Evolutionary conservation across 441 rosid species (phyloP), one percentile per base, ranked within the genome.

Genomic region (Populus trichocarpa): DNA sequence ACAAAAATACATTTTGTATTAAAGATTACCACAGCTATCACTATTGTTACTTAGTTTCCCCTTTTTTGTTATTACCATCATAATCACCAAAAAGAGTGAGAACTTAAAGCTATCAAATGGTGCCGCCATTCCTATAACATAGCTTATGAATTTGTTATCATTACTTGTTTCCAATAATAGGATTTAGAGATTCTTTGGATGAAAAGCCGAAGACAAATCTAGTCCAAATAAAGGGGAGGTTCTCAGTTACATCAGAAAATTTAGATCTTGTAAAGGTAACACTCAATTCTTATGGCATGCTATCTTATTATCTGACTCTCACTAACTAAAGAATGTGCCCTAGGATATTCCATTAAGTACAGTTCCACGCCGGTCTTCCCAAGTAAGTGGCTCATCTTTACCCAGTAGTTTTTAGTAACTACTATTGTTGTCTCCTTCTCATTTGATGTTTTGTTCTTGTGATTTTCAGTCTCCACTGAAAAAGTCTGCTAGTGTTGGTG

Each of bases 211-310:
- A 94, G 89, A 86, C 94, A 69, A 96, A 89, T 82, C 86, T 94
- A 64, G 98, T 96, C 84, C 98, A 96, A 83, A 92, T 95, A 77
- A 96, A 92, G 88, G 99, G 99, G 76, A 83, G 98, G 65, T 96
- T 96, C 81, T 96, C 98, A 16, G 99, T 96, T 70, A 96, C 99
- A 77, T 96, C 99, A 78, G 99, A 94, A 85, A 96, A 91, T 86
- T 78, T 96, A 71, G 99, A 96, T 88, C 96, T 92, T 83, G 91
- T 81, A 75, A 96, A 94, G 97, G 99, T 94, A 83, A 79, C 72
- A 22, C 66, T 88, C 65, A 80, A 69, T 75, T 82, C 53, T 74
- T 36, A 28, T 78, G 73, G 76, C 74, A 71, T 69, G 42, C 74
- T 77, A 50, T 81, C 61, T 67, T 85, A 28, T 78, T 36, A 20